Percentiles rank a stretch among this genome's conserved stretches.
phyloP scores from a whole-genome alignment of 768 basidiomycete genomes.

The Lactarius hengduanensis region DNA sequence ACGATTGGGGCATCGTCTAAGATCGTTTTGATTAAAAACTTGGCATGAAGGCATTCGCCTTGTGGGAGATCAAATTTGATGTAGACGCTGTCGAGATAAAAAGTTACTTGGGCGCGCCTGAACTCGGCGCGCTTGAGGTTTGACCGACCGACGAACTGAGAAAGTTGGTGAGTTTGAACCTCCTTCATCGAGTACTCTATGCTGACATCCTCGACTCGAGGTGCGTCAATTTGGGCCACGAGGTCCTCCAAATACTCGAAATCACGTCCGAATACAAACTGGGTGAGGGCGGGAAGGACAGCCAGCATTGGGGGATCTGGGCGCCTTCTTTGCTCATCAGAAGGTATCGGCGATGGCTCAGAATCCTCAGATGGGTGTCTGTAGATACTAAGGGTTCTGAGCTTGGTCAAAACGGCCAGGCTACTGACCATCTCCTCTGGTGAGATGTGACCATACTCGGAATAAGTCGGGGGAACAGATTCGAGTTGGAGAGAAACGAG shows the following conservation, averaged over 20 bases:
- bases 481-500: not conserved
- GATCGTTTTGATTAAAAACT: not conserved
- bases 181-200: not conserved
- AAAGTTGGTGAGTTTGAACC: not conserved
- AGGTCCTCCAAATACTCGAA: not conserved
- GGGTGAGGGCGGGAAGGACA: not conserved
- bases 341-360: not conserved
- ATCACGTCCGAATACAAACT: not conserved
- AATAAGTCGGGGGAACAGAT: not conserved
- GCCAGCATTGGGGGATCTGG: not conserved
- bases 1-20: no score
- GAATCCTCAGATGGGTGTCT: no score
- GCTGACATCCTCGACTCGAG: not conserved
- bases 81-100: not conserved
- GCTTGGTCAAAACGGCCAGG: not conserved
- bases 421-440: not conserved
- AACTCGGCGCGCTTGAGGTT: not conserved
- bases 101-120: not conserved
- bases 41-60: not conserved
- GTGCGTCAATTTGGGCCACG: not conserved
- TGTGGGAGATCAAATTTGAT: not conserved
- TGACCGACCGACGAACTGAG: not conserved
- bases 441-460: not conserved
- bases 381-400: not conserved
- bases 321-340: not conserved